A percentile compares a stretch with the other conserved stretches of the same genome.
These are phyloP conservation scores for Aphanomyces stellatus DNA, from an alignment of 352 stramenopile genomes.

Conservation along the genomic window DNA sequence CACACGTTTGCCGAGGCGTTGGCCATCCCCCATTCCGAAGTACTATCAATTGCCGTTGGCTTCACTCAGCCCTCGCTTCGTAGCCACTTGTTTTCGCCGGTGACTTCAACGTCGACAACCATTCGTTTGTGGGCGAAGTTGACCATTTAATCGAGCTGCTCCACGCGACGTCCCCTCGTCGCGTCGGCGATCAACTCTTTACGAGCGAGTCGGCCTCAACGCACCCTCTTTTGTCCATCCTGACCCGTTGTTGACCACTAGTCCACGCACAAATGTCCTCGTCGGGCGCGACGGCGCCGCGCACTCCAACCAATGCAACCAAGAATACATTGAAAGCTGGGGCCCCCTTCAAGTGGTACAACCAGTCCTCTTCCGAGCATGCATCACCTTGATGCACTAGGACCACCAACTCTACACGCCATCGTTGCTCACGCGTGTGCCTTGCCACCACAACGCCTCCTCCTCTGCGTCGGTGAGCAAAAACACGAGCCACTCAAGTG, in stretches of 20 bases:
- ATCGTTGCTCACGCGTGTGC: conserved; percentile 34
- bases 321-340: conserved; percentile 65
- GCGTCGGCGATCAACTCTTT: conserved; percentile 47
- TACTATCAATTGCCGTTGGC: conserved; percentile 15
- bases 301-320: conserved; percentile 58
- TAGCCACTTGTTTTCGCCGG: conserved; percentile 71
- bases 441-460: conserved; percentile 27
- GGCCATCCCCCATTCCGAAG: conserved; percentile 55
- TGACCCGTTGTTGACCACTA: conserved; percentile 20
- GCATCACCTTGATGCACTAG: background rate
- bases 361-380: background rate
- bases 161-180: conserved; percentile 32
- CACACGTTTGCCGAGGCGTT: conserved; percentile 51
- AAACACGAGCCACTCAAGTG: no score
- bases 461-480: background rate
- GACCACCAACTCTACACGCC: conserved; percentile 51
- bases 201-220: conserved; percentile 71
- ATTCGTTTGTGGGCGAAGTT: conserved; percentile 64
- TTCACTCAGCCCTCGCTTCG: background rate
- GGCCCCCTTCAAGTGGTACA: conserved; percentile 36
- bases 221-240: background rate
- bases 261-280: conserved; percentile 64
- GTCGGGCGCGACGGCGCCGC: conserved; percentile 73
- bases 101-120: conserved; percentile 81
- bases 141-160: conserved; percentile 49